Evolutionary conservation across 306 rosid genomes (phyloP).

Genomic region (Sicyos baderoa): DNA sequence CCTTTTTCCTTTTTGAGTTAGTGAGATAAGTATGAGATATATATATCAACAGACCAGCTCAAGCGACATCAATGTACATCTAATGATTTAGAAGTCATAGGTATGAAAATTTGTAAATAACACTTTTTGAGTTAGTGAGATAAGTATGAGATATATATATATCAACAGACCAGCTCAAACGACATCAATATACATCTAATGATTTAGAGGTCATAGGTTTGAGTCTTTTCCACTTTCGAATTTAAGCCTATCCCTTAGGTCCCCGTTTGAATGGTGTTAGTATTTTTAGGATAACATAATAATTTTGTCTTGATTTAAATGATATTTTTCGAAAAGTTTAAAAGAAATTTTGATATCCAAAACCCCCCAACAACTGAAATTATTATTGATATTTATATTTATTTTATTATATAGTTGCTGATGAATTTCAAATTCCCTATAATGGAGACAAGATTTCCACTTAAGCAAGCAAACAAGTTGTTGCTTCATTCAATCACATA

Average conservation of each 20-base stretch:
- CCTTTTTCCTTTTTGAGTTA: not conserved
- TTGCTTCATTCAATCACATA: not conserved
- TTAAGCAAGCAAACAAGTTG: conserved; percentile 4
- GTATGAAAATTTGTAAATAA: too few species aligned
- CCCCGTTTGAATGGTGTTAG: too few species aligned
- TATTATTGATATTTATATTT: not conserved
- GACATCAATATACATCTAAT: too few species aligned
- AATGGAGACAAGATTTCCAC: conserved; percentile 16
- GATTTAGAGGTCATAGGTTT: too few species aligned
- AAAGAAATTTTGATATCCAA: not conserved
- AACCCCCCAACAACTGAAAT: not conserved
- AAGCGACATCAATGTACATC: too few species aligned
- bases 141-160: too few species aligned
- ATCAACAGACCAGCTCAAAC: too few species aligned
- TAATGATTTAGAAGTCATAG: too few species aligned
- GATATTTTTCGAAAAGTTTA: not conserved
- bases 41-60: too few species aligned
- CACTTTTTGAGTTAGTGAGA: not conserved
- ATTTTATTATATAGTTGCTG: not conserved
- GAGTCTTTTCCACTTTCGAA: too few species aligned
- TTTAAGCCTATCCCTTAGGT: too few species aligned
- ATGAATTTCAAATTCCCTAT: not conserved
- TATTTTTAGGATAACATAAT: not conserved
- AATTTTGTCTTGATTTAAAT: conserved; percentile 8
- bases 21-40: too few species aligned